Percentiles rank a stretch among this genome's conserved stretches.
Evolutionary conservation across 108 stramenopile species (phyloP).

Genomic region (Chaetoceros muelleri): DNA sequence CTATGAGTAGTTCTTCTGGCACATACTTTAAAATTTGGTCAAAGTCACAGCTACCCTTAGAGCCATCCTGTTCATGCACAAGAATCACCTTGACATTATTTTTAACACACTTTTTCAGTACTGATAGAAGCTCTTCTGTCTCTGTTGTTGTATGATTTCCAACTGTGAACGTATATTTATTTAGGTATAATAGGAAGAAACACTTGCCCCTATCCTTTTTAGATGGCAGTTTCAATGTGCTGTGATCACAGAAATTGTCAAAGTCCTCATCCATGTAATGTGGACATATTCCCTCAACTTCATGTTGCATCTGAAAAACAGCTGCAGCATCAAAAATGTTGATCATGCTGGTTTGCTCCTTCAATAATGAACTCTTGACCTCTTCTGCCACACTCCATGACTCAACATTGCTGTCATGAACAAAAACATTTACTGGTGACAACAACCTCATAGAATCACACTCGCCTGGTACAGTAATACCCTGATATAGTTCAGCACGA

Average conservation of each 20-base stretch:
- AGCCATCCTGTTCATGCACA: background rate
- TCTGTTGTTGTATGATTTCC: background rate
- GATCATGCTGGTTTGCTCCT: too few relatives aligned
- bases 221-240: background rate
- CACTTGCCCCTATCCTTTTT: too few relatives aligned
- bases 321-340: too few relatives aligned
- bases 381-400: too few relatives aligned
- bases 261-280: background rate
- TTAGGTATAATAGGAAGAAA: background rate
- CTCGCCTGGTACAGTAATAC: too few relatives aligned
- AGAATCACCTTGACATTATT: background rate
- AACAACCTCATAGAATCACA: too few relatives aligned
- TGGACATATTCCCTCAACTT: background rate
- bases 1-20: background rate
- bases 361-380: too few relatives aligned
- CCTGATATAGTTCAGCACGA: too few relatives aligned
- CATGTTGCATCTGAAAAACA: background rate
- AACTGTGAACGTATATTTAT: background rate
- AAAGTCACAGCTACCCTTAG: background rate
- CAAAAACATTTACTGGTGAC: too few relatives aligned
- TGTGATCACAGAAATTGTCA: background rate
- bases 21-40: background rate
- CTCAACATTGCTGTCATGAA: too few relatives aligned
- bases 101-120: background rate
- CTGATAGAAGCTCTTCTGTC: background rate